A percentile compares a stretch with the other conserved stretches of the same genome.
Conservation (phyloP, 345 rosid genomes). For the Luvunga scandens region DNA sequence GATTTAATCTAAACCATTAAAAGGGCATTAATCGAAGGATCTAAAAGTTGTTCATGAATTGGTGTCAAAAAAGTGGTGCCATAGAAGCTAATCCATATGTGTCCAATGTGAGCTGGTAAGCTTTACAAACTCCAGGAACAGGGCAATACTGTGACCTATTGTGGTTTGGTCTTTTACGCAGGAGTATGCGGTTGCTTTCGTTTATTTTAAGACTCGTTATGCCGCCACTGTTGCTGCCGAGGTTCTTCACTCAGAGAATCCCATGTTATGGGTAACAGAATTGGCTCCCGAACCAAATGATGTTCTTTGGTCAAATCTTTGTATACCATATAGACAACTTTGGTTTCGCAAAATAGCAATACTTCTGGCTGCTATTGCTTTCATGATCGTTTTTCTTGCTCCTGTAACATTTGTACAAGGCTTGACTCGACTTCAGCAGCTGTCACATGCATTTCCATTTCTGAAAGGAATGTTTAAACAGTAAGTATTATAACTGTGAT, state of each 20-base stretch:
- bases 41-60: too few species aligned
- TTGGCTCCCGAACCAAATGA: slow-evolving; percentile 93
- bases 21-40: too few species aligned
- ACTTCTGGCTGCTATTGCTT: slow-evolving; percentile 55
- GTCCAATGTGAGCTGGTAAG: neutral
- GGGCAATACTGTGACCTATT: neutral
- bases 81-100: too few species aligned
- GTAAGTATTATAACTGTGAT: slow-evolving; percentile 47
- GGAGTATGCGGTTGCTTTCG: slow-evolving; percentile 93
- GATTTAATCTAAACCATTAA: too few species aligned
- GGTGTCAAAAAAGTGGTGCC: too few species aligned
- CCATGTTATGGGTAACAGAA: slow-evolving; percentile 93
- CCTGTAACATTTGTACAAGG: slow-evolving; percentile 86
- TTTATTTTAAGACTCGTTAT: slow-evolving; percentile 83
- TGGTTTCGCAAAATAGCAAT: slow-evolving; percentile 81
- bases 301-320: slow-evolving; percentile 85
- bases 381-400: slow-evolving; percentile 70
- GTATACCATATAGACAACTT: slow-evolving; percentile 74
- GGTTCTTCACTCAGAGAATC: slow-evolving; percentile 80
- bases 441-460: slow-evolving; percentile 62
- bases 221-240: slow-evolving; percentile 81
- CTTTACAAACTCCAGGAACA: neutral
- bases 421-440: slow-evolving; percentile 60
- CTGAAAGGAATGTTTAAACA: slow-evolving; percentile 45
- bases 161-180: slow-evolving; percentile 25